A percentile compares a stretch with the other conserved stretches of the same genome.
Evolutionary conservation across 768 basidiomycete genomes (phyloP).

Genomic region (Cubamyces lactineus): DNA sequence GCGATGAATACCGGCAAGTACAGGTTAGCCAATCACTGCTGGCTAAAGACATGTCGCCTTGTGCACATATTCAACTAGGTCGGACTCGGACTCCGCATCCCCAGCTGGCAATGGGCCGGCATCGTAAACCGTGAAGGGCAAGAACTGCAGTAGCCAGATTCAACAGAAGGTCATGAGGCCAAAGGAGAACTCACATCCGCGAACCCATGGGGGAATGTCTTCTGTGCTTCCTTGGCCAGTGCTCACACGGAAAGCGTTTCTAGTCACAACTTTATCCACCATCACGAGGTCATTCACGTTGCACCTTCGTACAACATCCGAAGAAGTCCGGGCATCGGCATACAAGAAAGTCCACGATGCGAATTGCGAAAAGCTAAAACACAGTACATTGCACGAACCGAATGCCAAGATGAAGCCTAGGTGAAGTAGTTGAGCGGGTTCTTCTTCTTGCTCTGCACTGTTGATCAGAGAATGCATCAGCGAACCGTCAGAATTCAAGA

Average conservation of each 20-base stretch:
- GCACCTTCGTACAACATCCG: constrained; percentile 1
- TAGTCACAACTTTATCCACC: constrained; percentile 16
- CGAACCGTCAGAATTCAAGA: constrained; percentile 28
- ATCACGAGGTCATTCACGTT: constrained; percentile 9
- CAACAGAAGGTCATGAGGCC: too few relatives aligned
- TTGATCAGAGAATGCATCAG: constrained; percentile 31
- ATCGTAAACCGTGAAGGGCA: too few relatives aligned
- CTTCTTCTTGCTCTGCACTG: constrained; percentile 99
- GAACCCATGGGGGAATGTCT: neutral
- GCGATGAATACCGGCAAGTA: neutral
- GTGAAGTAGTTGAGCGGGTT: constrained; percentile 96
- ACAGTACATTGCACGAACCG: constrained; percentile 19
- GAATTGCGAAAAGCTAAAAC: constrained; percentile 14
- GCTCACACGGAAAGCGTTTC: constrained; percentile 14
- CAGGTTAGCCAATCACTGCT: too few relatives aligned
- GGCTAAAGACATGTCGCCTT: too few relatives aligned
- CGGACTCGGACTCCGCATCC: too few relatives aligned
- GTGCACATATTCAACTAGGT: too few relatives aligned
- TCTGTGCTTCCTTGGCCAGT: neutral
- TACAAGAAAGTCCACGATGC: constrained; percentile 16
- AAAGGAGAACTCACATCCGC: neutral
- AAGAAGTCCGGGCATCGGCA: constrained; percentile 12
- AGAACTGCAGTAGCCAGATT: too few relatives aligned
- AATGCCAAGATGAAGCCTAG: constrained; percentile 41
- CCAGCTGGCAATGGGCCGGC: too few relatives aligned